phyloP scores from a whole-genome alignment of 345 rosid species.

The Salix purpurea region DNA sequence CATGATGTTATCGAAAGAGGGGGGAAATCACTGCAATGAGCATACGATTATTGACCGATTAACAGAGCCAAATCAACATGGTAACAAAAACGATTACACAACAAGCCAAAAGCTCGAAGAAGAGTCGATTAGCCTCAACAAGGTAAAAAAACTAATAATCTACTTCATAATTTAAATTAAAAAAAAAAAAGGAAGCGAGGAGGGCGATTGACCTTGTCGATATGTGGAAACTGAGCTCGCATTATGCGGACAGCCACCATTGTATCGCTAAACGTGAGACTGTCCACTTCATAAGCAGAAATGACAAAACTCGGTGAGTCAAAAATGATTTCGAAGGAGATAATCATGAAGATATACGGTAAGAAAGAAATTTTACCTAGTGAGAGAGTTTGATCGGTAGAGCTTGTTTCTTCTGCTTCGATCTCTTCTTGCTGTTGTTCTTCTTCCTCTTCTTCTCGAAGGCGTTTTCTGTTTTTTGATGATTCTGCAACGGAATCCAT shows the following conservation, averaged over 20 bases:
- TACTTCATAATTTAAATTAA: not conserved
- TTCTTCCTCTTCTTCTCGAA: constrained; percentile 4
- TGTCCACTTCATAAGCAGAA: constrained; percentile 45
- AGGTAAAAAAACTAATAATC: not conserved
- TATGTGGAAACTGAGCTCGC: constrained; percentile 86
- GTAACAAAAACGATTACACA: not conserved
- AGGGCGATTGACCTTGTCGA: constrained; percentile 50
- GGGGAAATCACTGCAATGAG: not conserved
- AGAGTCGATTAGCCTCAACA: not conserved
- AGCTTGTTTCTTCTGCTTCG: constrained; percentile 22
- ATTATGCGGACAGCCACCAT: constrained; percentile 77
- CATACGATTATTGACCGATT: not conserved
- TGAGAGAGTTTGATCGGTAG: constrained; percentile 21
- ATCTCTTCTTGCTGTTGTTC: not conserved
- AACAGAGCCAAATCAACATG: not conserved
- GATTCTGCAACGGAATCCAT: constrained; percentile 1
- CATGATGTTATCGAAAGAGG: not conserved
- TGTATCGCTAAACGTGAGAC: constrained; percentile 75
- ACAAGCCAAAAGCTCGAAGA: not conserved
- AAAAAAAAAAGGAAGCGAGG: not conserved
- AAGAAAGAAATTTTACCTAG: constrained; percentile 1
- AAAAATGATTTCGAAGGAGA: not conserved
- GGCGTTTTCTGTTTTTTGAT: constrained; percentile 9
- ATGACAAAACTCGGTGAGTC: not conserved
- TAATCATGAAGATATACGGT: not conserved